Percentiles rank a stretch among this genome's conserved stretches.
Evolutionary conservation across 371 early-diverging fungal species (phyloP).

Genomic region (Actinomucor elegans): DNA sequence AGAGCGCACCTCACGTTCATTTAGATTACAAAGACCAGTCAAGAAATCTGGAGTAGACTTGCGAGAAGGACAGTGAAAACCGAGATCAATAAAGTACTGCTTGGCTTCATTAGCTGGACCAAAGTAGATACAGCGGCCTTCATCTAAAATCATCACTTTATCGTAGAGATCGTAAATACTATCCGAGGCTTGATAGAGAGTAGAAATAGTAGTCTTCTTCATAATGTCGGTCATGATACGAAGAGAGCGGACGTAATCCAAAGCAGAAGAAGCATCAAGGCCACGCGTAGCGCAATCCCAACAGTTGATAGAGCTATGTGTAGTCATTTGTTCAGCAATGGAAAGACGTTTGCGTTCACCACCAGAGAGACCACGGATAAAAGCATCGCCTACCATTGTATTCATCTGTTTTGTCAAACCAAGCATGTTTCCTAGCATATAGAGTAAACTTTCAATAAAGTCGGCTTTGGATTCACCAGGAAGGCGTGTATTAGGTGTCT

Average conservation of each 20-base stretch:
- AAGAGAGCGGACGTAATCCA: conserved; percentile 72
- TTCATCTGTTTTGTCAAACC: conserved; percentile 75
- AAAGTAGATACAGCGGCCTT: conserved; percentile 75
- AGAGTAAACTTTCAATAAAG: conserved; percentile 47
- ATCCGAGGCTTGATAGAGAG: conserved; percentile 66
- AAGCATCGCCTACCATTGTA: conserved; percentile 83
- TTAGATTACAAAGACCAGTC: conserved; percentile 64
- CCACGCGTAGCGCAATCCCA: conserved; percentile 91
- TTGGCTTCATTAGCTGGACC: conserved; percentile 65
- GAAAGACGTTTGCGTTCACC: conserved; percentile 88
- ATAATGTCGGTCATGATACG: conserved; percentile 65
- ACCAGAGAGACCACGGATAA: conserved; percentile 80
- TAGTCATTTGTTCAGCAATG: conserved; percentile 86
- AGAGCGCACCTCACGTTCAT: conserved; percentile 59
- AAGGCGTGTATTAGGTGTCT: conserved; percentile 61
- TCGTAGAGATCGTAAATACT: conserved; percentile 78
- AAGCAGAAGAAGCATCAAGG: conserved; percentile 87
- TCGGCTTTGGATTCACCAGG: conserved; percentile 41
- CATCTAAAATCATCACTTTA: conserved; percentile 69
- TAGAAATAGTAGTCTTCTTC: conserved; percentile 57
- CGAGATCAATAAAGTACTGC: conserved; percentile 64
- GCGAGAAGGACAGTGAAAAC: conserved; percentile 68
- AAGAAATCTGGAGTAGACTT: conserved; percentile 79
- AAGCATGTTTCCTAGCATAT: conserved; percentile 66
- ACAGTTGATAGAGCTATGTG: conserved; percentile 71